Evolutionary conservation across 1,284 basidiomycete species (phyloP).

Genomic region (Sporisorium iseilematis-ciliati): DNA sequence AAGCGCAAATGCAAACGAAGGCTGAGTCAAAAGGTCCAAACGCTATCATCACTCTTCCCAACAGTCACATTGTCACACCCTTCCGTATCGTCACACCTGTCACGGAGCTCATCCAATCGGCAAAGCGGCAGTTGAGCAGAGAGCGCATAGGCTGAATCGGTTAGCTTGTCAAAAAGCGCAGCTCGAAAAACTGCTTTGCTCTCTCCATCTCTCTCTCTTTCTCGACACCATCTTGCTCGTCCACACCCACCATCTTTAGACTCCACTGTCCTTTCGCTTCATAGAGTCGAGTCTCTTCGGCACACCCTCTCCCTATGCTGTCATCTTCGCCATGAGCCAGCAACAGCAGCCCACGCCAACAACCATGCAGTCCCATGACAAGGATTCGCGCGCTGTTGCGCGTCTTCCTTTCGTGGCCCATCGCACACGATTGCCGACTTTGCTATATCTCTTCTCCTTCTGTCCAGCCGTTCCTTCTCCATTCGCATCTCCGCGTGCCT

Average conservation of each 20-base stretch:
- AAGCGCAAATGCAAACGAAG: too few relatives aligned
- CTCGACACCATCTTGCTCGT: not conserved
- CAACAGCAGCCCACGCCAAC: not conserved
- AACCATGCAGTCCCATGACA: constrained; percentile 8
- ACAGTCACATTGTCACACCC: too few relatives aligned
- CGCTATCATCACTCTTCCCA: too few relatives aligned
- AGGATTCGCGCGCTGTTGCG: constrained; percentile 18
- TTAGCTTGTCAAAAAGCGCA: too few relatives aligned
- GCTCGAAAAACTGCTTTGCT: too few relatives aligned
- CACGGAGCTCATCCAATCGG: too few relatives aligned
- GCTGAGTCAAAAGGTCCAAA: too few relatives aligned
- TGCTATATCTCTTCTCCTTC: constrained; percentile 63
- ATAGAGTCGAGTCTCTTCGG: not conserved
- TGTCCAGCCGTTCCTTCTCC: constrained; percentile 40
- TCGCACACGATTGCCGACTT: constrained; percentile 39
- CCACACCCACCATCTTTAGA: not conserved
- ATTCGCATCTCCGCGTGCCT: constrained; percentile 34
- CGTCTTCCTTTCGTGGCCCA: constrained; percentile 42
- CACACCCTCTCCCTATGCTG: not conserved
- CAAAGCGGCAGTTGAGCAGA: too few relatives aligned
- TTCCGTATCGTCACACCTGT: too few relatives aligned
- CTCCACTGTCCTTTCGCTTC: not conserved
- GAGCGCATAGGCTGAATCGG: too few relatives aligned
- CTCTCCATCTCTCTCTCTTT: too few relatives aligned
- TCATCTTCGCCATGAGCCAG: constrained; percentile 6